Evolutionary conservation across 495 filamentous ascomycete species (phyloP), one percentile per base, ranked within the genome.

Genomic region (Penicillium crystallinum): DNA sequence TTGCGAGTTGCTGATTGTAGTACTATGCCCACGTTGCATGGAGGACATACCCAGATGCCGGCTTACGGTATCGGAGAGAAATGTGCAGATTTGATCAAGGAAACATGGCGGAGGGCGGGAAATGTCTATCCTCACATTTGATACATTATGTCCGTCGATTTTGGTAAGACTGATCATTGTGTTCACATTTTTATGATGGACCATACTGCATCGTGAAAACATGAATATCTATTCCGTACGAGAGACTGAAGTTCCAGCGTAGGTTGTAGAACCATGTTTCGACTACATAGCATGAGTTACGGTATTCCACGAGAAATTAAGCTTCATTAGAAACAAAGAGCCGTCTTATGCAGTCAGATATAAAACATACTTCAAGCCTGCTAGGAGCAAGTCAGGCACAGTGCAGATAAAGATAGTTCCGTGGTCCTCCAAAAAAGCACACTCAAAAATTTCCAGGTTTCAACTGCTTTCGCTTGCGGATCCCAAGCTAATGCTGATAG

Each of bases 31-130:
- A 68, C 62, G 6, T 56, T 81, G 12, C 74, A 77, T 35, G 76
- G 77, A 8, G 77, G 80, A 12, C 81, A 83, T 45, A 80, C 81
- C 0, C 77, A 81, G 56, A 77, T 83, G 67, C 76, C 78, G 18
- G 81, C 77, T 0, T 84, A 82, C 53, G 79, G 79, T 36, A 73
- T 86, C 55, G 77, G 77, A 4, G 78, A 84, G 63, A 77, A 79
- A 51, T 82, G 77, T 35, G 79, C 77, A 0, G 80, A 81, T 52
- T 63, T 71, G n/a, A 78, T 84, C 57, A 80, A 76, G 49, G 67
- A 70, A 48, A 70, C 65, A 2, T 73, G 68, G 70, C 38, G 52
- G 18, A 65, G 43, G 46, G 36, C 45, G 7, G 54, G 58, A 2
- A 63, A 63, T 46, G 42, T 60, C 18, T 58, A 63, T 19, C 35